These are phyloP conservation scores for Termitomyces sp. DNA, from an alignment of 768 basidiomycete species.

Conservation along the genomic window DNA sequence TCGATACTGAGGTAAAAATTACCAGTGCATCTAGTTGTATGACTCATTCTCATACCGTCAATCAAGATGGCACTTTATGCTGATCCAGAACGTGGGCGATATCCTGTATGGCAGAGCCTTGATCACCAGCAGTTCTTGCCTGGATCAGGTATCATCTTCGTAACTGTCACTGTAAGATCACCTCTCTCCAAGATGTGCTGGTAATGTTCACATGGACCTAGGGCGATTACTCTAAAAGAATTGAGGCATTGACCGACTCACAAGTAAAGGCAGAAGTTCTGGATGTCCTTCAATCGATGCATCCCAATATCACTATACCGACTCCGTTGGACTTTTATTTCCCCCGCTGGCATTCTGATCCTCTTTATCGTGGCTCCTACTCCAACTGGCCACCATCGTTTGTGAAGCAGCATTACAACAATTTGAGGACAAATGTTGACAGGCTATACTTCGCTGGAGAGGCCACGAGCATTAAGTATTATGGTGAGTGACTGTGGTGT, in stretches of 20 bases:
- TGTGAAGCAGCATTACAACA: slow-evolving; percentile 45
- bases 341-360: slow-evolving; percentile 49
- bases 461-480: slow-evolving; percentile 52
- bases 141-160: slow-evolving; percentile 53
- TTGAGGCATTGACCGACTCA: slow-evolving; percentile 45
- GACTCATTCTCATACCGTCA: neutral
- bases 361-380: slow-evolving; percentile 55
- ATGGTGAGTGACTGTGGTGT: slow-evolving; percentile 32
- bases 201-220: slow-evolving; percentile 15
- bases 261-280: slow-evolving; percentile 51
- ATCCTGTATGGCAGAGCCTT: slow-evolving; percentile 65
- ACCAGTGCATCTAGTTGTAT: neutral
- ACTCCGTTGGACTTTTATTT: slow-evolving; percentile 53
- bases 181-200: neutral
- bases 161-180: slow-evolving; percentile 38
- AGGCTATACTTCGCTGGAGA: slow-evolving; percentile 63
- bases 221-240: slow-evolving; percentile 58
- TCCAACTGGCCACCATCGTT: slow-evolving; percentile 70
- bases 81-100: slow-evolving; percentile 51
- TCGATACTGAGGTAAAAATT: slow-evolving; percentile 30
- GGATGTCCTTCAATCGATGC: slow-evolving; percentile 55
- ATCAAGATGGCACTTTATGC: slow-evolving; percentile 52
- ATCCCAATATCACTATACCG: slow-evolving; percentile 47
- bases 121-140: slow-evolving; percentile 56
- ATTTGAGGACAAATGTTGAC: slow-evolving; percentile 49